Base-by-base conservation (phyloP, 1,284 basidiomycete genomes). In the Baeospora myosura region DNA sequence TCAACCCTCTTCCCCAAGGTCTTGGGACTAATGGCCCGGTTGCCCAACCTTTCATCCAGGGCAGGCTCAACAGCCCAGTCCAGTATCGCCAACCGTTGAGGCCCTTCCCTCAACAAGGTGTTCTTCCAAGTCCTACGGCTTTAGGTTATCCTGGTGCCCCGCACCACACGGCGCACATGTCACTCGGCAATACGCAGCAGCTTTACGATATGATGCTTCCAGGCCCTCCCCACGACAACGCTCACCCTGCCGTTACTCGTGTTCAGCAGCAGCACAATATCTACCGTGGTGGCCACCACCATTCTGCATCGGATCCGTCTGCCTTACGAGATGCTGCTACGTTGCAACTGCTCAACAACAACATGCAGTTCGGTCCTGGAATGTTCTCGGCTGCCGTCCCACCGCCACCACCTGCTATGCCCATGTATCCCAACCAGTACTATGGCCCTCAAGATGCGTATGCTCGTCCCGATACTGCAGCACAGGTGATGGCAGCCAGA, bases 121-220 rank as follows among this genome's bases (percentile, higher is more conserved):
- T 78, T 33, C 56, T 76, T 30, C 69, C 74, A 5, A 79, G 66
- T 43, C 71, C 77, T 6, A 70, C 72, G 5, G 62, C 68, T 42
- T 65, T 80, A 52, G 69, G 63, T 21, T 86, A 82, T 58, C 62
- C 71, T 21, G 64, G 65, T 24, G 65, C 69, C 36, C 62, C 63
- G 30, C 62, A 61, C 22, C 75, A 81, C 52, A 68, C 76, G 11
- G 64, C 78, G 10, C 74, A 80, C 45, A 67, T 85, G 47, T 77
- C 82, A 10, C 63, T 86, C 41, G 78, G 76, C 45, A 83, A 75
- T 54, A 68, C 76, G 14, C 83, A 85, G 53, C 84, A 86, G 52
- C 52, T 86, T 45, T 87, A 85, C 51, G 82, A 88, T 53, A 81
- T 86, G 77, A 80, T 86, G 72, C 61, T 80, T 38, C 76, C 80